Conservation (phyloP, 305 asterid species). For the Nicotiana rustica region DNA sequence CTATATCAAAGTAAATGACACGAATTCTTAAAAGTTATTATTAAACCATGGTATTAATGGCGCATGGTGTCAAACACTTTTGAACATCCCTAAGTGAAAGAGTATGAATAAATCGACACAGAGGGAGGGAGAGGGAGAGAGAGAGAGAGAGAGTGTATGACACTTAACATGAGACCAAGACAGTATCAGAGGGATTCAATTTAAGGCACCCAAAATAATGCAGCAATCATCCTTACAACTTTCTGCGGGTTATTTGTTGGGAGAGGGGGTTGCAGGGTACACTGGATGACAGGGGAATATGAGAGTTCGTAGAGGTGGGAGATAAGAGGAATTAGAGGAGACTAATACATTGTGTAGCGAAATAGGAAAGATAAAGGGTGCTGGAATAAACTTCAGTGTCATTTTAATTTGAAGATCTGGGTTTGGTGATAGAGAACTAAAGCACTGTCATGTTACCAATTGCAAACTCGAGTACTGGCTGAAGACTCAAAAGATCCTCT, state of each 20-base stretch:
- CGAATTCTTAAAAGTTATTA: not conserved
- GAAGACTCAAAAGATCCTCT: conserved; percentile 13
- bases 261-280: not conserved
- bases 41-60: not conserved
- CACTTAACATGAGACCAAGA: not conserved
- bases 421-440: conserved; percentile 29
- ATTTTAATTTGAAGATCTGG: conserved; percentile 20
- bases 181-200: conserved; percentile 8
- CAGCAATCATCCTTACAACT: conserved; percentile 22
- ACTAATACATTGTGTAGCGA: not conserved
- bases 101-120: not conserved
- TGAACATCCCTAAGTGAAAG: not conserved
- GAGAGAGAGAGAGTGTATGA: not conserved
- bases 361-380: conserved; percentile 4
- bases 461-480: not conserved
- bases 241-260: conserved; percentile 4
- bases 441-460: conserved; percentile 15
- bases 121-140: no score
- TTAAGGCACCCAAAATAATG: conserved; percentile 15
- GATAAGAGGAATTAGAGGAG: conserved; percentile 5
- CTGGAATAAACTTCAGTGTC: conserved; percentile 22
- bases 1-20: conserved; percentile 15
- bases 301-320: conserved; percentile 5
- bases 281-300: not conserved
- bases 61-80: not conserved